These are phyloP conservation scores for Metarhizium brunneum DNA, from an alignment of 2,329 filamentous ascomycete genomes.

Conservation along the genomic window DNA sequence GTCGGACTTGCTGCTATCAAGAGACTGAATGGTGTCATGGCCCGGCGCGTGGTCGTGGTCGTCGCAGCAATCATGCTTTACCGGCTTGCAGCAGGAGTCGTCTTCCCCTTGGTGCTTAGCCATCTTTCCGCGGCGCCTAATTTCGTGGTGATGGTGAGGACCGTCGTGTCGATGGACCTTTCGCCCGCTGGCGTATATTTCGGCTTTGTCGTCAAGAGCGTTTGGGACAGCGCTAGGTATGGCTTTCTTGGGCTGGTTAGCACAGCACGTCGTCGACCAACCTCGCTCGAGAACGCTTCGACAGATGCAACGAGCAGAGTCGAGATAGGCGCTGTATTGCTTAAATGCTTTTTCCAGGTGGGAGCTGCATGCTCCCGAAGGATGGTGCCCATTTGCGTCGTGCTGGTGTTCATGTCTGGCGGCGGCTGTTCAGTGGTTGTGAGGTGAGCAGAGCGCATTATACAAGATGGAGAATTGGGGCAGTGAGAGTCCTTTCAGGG, in stretches of 20 bases:
- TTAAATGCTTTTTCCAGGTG: conserved; percentile 24
- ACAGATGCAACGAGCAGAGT: conserved; percentile 28
- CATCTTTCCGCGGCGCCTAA: conserved; percentile 13
- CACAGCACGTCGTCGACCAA: conserved; percentile 19
- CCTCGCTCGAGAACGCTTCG: conserved; percentile 21
- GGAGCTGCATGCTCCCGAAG: conserved; percentile 18
- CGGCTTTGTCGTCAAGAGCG: not conserved
- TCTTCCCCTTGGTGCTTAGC: conserved; percentile 3
- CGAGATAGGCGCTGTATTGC: conserved; percentile 25
- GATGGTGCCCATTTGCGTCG: conserved; percentile 16
- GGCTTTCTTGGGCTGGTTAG: conserved; percentile 5
- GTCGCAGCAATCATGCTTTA: conserved; percentile 8
- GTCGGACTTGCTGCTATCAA: not conserved
- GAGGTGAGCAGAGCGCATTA: not conserved
- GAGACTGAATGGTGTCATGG: not conserved
- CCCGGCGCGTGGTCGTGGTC: conserved; percentile 5
- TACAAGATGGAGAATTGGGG: not conserved
- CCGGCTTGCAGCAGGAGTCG: conserved; percentile 3
- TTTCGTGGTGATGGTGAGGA: conserved; percentile 13
- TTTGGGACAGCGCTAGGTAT: not conserved
- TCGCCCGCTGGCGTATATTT: conserved; percentile 5
- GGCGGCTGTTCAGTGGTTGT: conserved; percentile 12
- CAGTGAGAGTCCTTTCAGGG: not conserved
- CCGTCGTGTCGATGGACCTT: conserved; percentile 2
- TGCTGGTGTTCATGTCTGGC: conserved; percentile 16